Conservation (phyloP, 352 stramenopile species). For the Phytophthora boehmeriae region DNA sequence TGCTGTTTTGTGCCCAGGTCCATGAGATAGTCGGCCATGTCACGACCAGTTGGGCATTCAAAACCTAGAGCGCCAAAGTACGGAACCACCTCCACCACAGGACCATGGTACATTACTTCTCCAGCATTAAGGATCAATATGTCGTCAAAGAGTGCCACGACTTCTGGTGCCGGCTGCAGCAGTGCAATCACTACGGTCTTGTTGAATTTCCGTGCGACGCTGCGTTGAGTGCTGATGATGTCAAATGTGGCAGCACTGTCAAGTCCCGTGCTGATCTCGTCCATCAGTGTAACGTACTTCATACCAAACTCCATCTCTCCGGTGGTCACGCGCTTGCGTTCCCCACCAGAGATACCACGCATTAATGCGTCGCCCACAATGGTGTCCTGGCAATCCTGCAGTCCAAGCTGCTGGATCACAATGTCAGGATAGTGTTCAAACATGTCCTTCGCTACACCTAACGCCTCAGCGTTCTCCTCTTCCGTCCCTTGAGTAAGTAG, state of each 20-base stretch:
- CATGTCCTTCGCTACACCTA: conserved; percentile 15
- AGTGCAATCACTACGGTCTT: conserved; percentile 77
- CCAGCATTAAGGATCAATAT: conserved; percentile 54
- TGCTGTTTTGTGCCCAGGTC: conserved; percentile 47
- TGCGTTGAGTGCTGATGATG: conserved; percentile 56
- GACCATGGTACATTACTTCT: conserved; percentile 50
- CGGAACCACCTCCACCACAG: conserved; percentile 27
- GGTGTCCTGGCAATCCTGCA: conserved; percentile 49
- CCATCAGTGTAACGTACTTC: conserved; percentile 79
- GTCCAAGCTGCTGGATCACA: conserved; percentile 45
- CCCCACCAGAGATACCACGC: conserved; percentile 45
- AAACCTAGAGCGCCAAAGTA: conserved; percentile 48
- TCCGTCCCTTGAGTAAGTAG: conserved; percentile 36
- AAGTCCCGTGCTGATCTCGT: conserved; percentile 85
- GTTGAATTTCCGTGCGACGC: conserved; percentile 43
- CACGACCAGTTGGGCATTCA: conserved; percentile 26
- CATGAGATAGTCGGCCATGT: conserved; percentile 47
- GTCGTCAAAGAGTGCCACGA: conserved; percentile 59
- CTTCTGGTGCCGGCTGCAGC: conserved; percentile 76
- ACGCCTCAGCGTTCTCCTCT: conserved; percentile 33
- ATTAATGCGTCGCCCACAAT: conserved; percentile 53
- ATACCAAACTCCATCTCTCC: conserved; percentile 85
- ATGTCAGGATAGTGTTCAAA: conserved; percentile 44
- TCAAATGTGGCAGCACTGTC: conserved; percentile 61
- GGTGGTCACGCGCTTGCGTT: conserved; percentile 72